These are phyloP conservation scores for Cicer yamashitae DNA, from an alignment of 306 rosid species.

Conservation along the genomic window DNA sequence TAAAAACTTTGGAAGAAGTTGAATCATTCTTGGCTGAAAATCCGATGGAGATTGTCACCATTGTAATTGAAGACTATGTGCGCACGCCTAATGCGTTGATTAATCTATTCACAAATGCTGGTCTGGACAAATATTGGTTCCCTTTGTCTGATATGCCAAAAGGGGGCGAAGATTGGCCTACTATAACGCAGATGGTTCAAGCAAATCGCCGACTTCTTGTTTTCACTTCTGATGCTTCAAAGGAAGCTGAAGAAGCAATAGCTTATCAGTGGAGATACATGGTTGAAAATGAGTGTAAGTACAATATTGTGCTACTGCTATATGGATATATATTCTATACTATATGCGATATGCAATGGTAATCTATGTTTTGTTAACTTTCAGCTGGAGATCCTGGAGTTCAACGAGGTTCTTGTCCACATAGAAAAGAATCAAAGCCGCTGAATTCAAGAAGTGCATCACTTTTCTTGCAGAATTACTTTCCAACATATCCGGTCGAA, in stretches of 20 bases:
- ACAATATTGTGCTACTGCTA: background rate
- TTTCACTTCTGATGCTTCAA: conserved; percentile 83
- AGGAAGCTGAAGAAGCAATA: conserved; percentile 91
- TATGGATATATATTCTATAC: conserved; percentile 17
- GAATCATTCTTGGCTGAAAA: conserved; percentile 77
- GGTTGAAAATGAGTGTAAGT: conserved; percentile 93
- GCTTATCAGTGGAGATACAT: conserved; percentile 97
- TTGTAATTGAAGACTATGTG: conserved; percentile 90
- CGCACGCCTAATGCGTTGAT: conserved; percentile 80
- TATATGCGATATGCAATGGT: conserved; percentile 16
- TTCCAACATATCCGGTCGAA: conserved; percentile 89
- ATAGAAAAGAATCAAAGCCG: conserved; percentile 80
- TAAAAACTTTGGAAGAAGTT: conserved; percentile 86
- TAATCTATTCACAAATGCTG: conserved; percentile 72
- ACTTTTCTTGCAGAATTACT: conserved; percentile 84
- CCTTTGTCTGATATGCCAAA: conserved; percentile 86
- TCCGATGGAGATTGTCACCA: conserved; percentile 85
- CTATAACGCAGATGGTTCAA: conserved; percentile 80
- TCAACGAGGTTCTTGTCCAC: conserved; percentile 70
- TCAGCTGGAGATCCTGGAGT: conserved; percentile 98
- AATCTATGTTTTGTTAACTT: conserved; percentile 37
- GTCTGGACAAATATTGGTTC: conserved; percentile 84
- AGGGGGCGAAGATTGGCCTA: conserved; percentile 91
- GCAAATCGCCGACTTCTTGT: conserved; percentile 85
- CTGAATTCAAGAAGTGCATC: conserved; percentile 71